Base-by-base conservation (phyloP, 305 asterid species). In the Nicotiana rustica region DNA sequence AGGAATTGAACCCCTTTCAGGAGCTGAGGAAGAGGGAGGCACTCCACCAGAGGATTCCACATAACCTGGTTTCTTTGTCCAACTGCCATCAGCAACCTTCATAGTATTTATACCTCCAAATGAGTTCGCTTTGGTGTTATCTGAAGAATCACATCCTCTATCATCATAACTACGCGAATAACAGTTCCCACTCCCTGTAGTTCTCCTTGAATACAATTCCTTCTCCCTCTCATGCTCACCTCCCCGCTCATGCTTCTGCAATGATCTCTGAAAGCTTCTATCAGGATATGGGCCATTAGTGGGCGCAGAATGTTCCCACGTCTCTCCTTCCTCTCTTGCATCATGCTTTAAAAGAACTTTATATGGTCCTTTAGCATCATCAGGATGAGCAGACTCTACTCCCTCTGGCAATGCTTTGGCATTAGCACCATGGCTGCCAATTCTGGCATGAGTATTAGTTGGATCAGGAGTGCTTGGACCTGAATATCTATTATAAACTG, bases 161-260 rank as follows among this genome's bases (percentile, higher is more conserved):
- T 86, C 75, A 81, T 89, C 91, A 70, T 52, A 67, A 80, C 78
- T 62, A 77, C 36, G 89, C 21, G 86, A 81, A 83, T 87, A 81
- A 87, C 83, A 78, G 78, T 82, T 83, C 82, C 88, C 91, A 57
- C 49, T 85, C 21, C 83, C 90, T 38, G 81, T 60, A 44, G 85
- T 80, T 86, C 84, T 87, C 85, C 84, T 86, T 79, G 90, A 47
- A 81, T 82, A 84, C 65, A 85, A 67, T 78, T 90, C 91, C 73
- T 93, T 94, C 69, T 90, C 97, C 18, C 87, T 79, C 68, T 85
- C 90, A 71, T 84, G 89, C 65, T 92, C 97, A 86, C 97, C 93
- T 60, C 97, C 97, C 97, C 97, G 89, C 89, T 96, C 99, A 85
- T 82, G 88, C 87, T 88, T 93, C 57, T 86, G 87, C 18, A 81